phyloP scores from a whole-genome alignment of 345 rosid genomes.

The Rhizophora apiculata region DNA sequence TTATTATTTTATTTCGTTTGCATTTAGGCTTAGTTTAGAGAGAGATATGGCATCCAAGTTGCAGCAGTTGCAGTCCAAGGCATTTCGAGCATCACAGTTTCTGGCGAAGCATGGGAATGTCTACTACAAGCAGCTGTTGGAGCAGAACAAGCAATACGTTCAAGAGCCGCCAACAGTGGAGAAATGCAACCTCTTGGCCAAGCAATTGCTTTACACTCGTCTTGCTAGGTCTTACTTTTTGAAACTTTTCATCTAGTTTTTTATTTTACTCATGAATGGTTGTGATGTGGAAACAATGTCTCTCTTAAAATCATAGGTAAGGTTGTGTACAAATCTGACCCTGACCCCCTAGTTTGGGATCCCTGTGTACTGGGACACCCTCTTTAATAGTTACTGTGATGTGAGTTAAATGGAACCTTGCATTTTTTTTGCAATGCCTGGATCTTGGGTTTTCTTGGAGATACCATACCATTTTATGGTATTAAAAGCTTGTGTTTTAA shows the following conservation, averaged over 20 bases:
- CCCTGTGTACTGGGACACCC: no score
- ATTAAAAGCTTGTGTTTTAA: no score
- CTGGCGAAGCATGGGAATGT: constrained; percentile 48
- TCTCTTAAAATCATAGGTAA: no score
- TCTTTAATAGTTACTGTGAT: not conserved
- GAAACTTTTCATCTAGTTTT: not conserved
- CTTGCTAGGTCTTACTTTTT: constrained; percentile 52
- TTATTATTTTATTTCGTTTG: not conserved
- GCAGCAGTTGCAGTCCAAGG: constrained; percentile 56
- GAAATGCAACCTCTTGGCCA: constrained; percentile 54
- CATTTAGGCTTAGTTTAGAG: not conserved
- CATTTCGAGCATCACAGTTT: constrained; percentile 49
- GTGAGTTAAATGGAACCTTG: no score
- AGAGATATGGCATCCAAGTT: constrained; percentile 55
- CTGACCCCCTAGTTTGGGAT: no score
- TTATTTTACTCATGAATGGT: not conserved
- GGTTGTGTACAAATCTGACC: no score
- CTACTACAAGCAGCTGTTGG: constrained; percentile 57
- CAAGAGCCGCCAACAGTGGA: constrained; percentile 60
- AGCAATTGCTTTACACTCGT: constrained; percentile 69
- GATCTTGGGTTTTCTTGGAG: no score
- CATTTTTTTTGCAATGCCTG: no score
- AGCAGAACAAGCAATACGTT: constrained; percentile 62
- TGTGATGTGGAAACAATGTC: not conserved
- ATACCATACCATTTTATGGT: no score